These are phyloP conservation scores for Clonostachys solani DNA, from an alignment of 2,329 filamentous ascomycete genomes.

Conservation along the genomic window DNA sequence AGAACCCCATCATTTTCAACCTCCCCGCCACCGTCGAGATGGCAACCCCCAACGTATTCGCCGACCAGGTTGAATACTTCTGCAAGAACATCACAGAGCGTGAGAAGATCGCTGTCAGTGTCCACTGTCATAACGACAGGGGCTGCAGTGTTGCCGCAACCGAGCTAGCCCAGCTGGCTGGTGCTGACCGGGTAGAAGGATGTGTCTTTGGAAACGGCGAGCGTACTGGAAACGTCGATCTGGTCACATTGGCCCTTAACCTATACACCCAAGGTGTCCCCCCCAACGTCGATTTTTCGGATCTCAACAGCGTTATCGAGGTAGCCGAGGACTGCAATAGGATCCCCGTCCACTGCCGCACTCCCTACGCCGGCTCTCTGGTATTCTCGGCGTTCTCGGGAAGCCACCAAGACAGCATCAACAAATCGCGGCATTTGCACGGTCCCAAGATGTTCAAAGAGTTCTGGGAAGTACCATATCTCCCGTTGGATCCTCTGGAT, in stretches of 20 bases:
- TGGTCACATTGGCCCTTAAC: conserved; percentile 89
- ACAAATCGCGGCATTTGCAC: conserved; percentile 73
- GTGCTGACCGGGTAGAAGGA: conserved; percentile 71
- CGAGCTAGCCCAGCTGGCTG: conserved; percentile 93
- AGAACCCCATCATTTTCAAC: conserved; percentile 92
- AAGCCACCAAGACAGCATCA: conserved; percentile 92
- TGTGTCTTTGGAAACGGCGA: conserved; percentile 64
- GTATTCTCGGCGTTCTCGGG: conserved; percentile 93
- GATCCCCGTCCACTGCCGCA: conserved; percentile 85
- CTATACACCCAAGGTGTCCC: conserved; percentile 91
- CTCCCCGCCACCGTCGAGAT: conserved; percentile 94
- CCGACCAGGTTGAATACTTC: conserved; percentile 96
- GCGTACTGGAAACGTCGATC: conserved; percentile 90
- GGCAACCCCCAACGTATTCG: conserved; percentile 89
- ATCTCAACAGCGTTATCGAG: conserved; percentile 81
- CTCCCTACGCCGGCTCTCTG: conserved; percentile 85
- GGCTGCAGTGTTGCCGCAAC: conserved; percentile 87
- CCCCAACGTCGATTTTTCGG: conserved; percentile 85
- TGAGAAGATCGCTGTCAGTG: conserved; percentile 81
- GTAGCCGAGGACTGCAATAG: conserved; percentile 91
- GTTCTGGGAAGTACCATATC: conserved; percentile 82
- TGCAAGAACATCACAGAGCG: conserved; percentile 79
- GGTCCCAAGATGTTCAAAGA: conserved; percentile 54
- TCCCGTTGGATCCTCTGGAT: conserved; percentile 87
- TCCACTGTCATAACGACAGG: conserved; percentile 94